Evolutionary conservation across 2,329 filamentous ascomycete genomes (phyloP), one percentile per base, ranked within the genome.

Genomic region (Ophiocordyceps camponoti-rufipedis): DNA sequence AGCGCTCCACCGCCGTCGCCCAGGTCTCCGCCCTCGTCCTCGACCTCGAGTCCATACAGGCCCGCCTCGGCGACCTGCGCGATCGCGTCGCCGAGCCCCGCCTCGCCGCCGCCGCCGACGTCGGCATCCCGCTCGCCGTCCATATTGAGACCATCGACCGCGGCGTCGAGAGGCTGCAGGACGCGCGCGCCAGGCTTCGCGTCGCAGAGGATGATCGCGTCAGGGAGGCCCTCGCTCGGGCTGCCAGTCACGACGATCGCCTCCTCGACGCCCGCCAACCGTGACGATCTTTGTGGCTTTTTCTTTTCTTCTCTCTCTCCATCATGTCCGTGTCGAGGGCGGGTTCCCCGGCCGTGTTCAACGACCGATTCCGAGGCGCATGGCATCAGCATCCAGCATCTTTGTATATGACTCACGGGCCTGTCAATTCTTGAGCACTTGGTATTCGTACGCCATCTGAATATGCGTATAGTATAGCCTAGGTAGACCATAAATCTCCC

Each of bases 71-170:
- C 51, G 81, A 86, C 53, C 59, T 93, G 52, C 67, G 82, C 19
- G 81, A 86, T 48, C 67, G 80, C 6, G 80, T 88, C 10, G 77
- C 75, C 0, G 71, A 74, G 46, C 82, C 84, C 0, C 78, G 78
- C 50, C 58, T 81, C 10, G 54, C 78, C 11, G 70, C 70, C 2
- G 70, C 67, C 28, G 63, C 64, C 18, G 58, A 54, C 4, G 48
- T 49, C 1, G 48, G 48, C 11, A 67, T 85, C 10, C 82, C 83
- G 3, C 64, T 91, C 5, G 71, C 72, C 44, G 78, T 85, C 40
- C 83, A 91, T 56, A 78, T 91, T 39, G 78, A 85, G 52, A 79
- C 77, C 46, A 86, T 91, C 49, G 70, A 82, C 47, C 66, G 75
- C 43, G 81, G 82, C 0, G 75, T 88, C 1, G 80, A 87, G 59